phyloP scores from a whole-genome alignment of 1,139 yeast species.

The Lodderomyces margitis region DNA sequence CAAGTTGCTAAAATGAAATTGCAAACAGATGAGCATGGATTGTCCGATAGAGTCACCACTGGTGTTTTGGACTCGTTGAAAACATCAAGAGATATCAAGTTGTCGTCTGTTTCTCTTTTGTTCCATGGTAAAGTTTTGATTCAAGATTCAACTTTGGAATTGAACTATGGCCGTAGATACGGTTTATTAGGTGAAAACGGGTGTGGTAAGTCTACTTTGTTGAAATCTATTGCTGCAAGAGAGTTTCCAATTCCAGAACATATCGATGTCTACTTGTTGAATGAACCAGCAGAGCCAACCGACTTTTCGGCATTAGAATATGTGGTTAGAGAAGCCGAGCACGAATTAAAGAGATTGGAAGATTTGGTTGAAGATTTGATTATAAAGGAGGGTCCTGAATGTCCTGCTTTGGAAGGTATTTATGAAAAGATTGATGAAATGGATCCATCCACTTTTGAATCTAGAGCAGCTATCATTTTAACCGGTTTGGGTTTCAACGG shows the following conservation, averaged over 20 bases:
- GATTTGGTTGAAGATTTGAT: constrained; percentile 86
- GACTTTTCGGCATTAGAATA: constrained; percentile 92
- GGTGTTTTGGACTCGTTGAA: constrained; percentile 90
- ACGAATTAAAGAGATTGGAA: constrained; percentile 87
- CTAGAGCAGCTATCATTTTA: constrained; percentile 92
- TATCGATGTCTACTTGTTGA: constrained; percentile 87
- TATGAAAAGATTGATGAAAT: constrained; percentile 94
- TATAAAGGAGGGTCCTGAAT: constrained; percentile 92
- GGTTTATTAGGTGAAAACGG: constrained; percentile 98
- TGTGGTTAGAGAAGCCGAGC: constrained; percentile 95
- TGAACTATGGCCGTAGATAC: constrained; percentile 96
- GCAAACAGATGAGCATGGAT: constrained; percentile 90
- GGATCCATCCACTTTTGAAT: constrained; percentile 95
- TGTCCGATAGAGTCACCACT: constrained; percentile 96
- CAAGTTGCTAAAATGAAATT: constrained; percentile 83
- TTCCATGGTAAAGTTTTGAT: constrained; percentile 97
- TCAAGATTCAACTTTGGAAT: constrained; percentile 87
- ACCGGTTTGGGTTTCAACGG: constrained; percentile 97
- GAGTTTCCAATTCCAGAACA: constrained; percentile 93
- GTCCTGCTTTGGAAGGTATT: constrained; percentile 77
- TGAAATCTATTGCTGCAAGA: constrained; percentile 91
- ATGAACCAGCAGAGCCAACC: constrained; percentile 96
- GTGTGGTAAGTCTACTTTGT: constrained; percentile 95
- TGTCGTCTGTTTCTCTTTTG: constrained; percentile 83
- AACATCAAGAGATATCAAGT: constrained; percentile 92